Evolutionary conservation across 1,284 basidiomycete genomes (phyloP), one percentile per base, ranked within the genome.

Genomic region (Ceratobasidium papillatum): DNA sequence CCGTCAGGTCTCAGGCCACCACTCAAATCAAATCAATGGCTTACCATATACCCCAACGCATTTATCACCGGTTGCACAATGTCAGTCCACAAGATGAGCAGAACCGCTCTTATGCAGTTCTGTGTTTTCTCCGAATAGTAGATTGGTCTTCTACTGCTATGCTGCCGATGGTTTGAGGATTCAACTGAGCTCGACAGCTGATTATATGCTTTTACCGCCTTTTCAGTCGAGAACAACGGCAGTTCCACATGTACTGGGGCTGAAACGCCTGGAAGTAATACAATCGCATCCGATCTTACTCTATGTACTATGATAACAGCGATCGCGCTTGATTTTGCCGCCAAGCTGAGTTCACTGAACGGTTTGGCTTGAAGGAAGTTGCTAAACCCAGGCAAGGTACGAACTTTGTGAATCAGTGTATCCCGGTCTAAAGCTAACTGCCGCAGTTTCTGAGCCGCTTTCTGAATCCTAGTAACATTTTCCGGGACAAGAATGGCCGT

Each of bases 401-500:
- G 77, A 25, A 59, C 51, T 17, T 77, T 34, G 14, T 71, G 41
- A 17, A 79, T 17, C 5, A 78, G 68, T 8, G 17, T 54, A 25
- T 80, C 75, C 47, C 71, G 77, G 52, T 78, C 43, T 25, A 36
- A 43, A n/a, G 77, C 77, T 17, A 79, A 54, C n/a, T 38, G 27
- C 19, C 65, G 71, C 30, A 78, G 75, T 17, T 63, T 56, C 49
- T 59, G 75, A 43, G 41, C 65, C 17, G 22, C 63, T 27, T 65
- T 54, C 75, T 74, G 59, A 17, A 64, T 17, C 14, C 38, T 1
- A 1, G 25, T 17, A 19, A 27, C 25, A 51, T 47, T 5, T 30
- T 43, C 38, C 52, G 22, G 14, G 25, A 25, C n/a, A 30, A 56
- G 8, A 5, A 12, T 3, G 52, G 11, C 8, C 34, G 3, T n/a